Conservation (phyloP, 768 basidiomycete genomes). For the Sistotremastrum suecicum region DNA sequence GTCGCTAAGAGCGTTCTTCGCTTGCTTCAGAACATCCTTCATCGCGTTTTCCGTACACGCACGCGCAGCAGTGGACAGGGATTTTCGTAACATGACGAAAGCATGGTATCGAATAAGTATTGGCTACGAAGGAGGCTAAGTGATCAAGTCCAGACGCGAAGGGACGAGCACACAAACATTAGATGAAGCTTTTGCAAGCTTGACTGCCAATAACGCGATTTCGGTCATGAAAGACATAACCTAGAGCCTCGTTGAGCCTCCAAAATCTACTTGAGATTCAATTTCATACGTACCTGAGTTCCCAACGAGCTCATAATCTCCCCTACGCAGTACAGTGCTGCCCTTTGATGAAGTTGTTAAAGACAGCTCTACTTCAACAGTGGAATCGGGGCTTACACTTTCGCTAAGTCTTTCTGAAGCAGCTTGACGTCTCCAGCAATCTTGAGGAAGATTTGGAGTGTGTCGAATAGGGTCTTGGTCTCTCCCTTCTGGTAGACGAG, state of each 20-base stretch:
- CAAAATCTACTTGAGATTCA: background rate
- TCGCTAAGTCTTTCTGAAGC: slow-evolving; percentile 43
- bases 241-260: slow-evolving; percentile 24
- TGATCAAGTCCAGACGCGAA: slow-evolving; percentile 1
- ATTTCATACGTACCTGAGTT: slow-evolving; percentile 46
- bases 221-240: slow-evolving; percentile 95
- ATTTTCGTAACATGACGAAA: slow-evolving; percentile 61
- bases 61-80: slow-evolving; percentile 65
- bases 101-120: slow-evolving; percentile 76
- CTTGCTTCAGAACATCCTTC: slow-evolving; percentile 78
- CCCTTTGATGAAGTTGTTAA: slow-evolving; percentile 28
- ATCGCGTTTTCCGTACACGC: slow-evolving; percentile 65
- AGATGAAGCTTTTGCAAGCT: slow-evolving; percentile 52
- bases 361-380: background rate
- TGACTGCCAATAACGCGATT: slow-evolving; percentile 50
- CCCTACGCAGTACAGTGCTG: slow-evolving; percentile 75
- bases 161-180: slow-evolving; percentile 31
- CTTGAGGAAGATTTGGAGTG: slow-evolving; percentile 63
- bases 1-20: slow-evolving; percentile 60
- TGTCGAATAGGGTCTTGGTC: slow-evolving; percentile 76
- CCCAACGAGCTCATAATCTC: slow-evolving; percentile 81
- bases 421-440: slow-evolving; percentile 60
- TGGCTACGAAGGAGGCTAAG: slow-evolving; percentile 29
- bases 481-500: slow-evolving; percentile 68
- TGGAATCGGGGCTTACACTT: slow-evolving; percentile 37